A percentile compares a stretch with the other conserved stretches of the same genome.
These are phyloP conservation scores for Atkinsonella texensis DNA, from an alignment of 2,329 filamentous ascomycete species.

Conservation along the genomic window DNA sequence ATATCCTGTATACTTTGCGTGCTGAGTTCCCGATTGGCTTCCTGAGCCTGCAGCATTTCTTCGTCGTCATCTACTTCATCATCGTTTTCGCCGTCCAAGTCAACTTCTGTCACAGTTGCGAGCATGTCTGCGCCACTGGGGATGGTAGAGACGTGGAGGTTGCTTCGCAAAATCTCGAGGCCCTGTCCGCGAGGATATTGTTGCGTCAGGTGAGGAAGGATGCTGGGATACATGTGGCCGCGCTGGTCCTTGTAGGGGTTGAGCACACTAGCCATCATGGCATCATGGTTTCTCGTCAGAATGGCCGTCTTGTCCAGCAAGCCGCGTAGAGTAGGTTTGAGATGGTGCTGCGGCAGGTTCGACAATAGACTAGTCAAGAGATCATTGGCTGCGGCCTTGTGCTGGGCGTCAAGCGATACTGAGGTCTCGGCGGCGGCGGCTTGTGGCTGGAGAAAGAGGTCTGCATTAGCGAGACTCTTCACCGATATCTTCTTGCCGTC, in stretches of 20 bases:
- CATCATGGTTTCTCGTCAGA: constrained; percentile 52
- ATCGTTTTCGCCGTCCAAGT: constrained; percentile 25
- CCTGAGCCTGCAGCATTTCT: neutral
- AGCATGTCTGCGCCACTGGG: constrained; percentile 16
- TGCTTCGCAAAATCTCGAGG: constrained; percentile 59
- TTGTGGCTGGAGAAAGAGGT: constrained; percentile 50
- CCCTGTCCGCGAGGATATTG: constrained; percentile 49
- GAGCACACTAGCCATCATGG: constrained; percentile 71
- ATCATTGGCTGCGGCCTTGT: constrained; percentile 42
- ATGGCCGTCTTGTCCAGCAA: constrained; percentile 75
- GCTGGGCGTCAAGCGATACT: constrained; percentile 27
- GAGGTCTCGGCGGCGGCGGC: constrained; percentile 19
- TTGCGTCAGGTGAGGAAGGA: constrained; percentile 66
- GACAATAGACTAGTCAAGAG: constrained; percentile 54
- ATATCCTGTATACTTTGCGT: neutral
- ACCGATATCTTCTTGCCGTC: constrained; percentile 14
- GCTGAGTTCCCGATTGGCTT: neutral
- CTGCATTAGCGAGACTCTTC: constrained; percentile 47
- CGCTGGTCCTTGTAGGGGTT: constrained; percentile 59
- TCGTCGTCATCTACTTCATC: constrained; percentile 23
- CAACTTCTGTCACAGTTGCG: constrained; percentile 23
- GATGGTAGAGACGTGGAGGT: constrained; percentile 33
- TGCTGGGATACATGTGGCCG: constrained; percentile 55
- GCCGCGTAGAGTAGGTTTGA: constrained; percentile 60
- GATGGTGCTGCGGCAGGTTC: constrained; percentile 49